Conservation (phyloP, 345 rosid species). For the Pelargonium nanum region DNA sequence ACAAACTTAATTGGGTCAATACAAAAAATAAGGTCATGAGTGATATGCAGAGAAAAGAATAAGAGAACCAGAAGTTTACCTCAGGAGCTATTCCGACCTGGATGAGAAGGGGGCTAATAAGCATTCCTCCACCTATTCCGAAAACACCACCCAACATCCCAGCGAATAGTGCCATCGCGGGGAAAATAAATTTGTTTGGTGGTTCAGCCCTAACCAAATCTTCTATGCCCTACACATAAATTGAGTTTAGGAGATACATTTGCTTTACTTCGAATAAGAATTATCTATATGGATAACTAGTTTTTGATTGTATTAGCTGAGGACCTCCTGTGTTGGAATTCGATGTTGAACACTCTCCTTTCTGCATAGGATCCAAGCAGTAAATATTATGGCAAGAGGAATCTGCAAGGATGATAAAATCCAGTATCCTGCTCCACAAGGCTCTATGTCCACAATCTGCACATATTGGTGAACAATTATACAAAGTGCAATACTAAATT, state of each 20-base stretch:
- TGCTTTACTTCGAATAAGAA: background rate
- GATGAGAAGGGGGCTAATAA: constrained; percentile 81
- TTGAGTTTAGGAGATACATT: background rate
- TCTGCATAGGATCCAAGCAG: constrained; percentile 45
- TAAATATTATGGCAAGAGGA: constrained; percentile 64
- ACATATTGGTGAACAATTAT: constrained; percentile 1
- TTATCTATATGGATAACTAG: background rate
- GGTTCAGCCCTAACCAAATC: constrained; percentile 14
- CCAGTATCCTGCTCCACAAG: constrained; percentile 70
- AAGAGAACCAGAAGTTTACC: constrained; percentile 24
- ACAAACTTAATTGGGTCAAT: background rate
- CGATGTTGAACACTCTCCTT: constrained; percentile 25
- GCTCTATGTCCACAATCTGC: constrained; percentile 52
- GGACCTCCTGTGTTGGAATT: constrained; percentile 26
- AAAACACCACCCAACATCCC: constrained; percentile 79
- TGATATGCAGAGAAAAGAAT: background rate
- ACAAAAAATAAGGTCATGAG: background rate
- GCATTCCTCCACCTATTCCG: constrained; percentile 94
- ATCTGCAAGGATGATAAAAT: constrained; percentile 53
- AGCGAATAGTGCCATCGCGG: constrained; percentile 62
- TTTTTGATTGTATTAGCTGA: background rate
- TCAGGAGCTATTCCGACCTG: constrained; percentile 64
- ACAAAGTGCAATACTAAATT: background rate
- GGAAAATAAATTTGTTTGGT: constrained; percentile 39
- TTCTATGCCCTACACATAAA: constrained; percentile 26